Evolutionary conservation across 345 rosid genomes (phyloP), one percentile per base, ranked within the genome.

Genomic region (Erysimum cheiranthoides): DNA sequence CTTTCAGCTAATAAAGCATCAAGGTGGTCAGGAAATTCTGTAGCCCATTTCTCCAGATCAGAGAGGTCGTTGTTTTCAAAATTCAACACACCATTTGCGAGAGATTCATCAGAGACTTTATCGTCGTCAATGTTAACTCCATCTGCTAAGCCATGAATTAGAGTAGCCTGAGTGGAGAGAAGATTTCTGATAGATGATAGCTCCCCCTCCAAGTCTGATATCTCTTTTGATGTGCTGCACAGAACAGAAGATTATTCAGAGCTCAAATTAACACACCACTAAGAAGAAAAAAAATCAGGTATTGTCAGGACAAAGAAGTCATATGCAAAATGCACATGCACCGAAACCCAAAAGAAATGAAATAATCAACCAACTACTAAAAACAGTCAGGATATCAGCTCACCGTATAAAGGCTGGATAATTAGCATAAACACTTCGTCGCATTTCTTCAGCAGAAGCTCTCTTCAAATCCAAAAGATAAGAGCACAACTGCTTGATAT

Each of bases 391-490:
- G 59, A 28, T 61, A 61, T 49, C 12, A 34, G 68, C 82, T 68
- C 38, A 95, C 99, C 98, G 91, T 58, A 96, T 96, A 76, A 96
- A 96, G 52, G 99, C 98, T 4, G 99, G 72, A 71, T 96, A 96
- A 73, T 96, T 96, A 61, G 99, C 99, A 79, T 91, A 96, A 13
- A 96, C 99, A 73, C 98, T 96, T 79, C 82, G 89, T 11, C 99
- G 88, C 99, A 96, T 91, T 85, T 93, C 99, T 75, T 96, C 99
- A 5, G 99, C 99, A 13, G 99, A 96, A 70, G 88, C 93, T 86
- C 79, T 91, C 89, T 96, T 96, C 87, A 96, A 84, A 84, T 93
- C 98, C 86, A 96, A 70, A 66, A 96, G 86, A 79, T 85, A 74
- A 3, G 94, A 86, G 73, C 97, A 90, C 62, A 96, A 73, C 56